These are phyloP conservation scores for Phaseolus coccineus DNA, from an alignment of 331 rosid species.

Conservation along the genomic window DNA sequence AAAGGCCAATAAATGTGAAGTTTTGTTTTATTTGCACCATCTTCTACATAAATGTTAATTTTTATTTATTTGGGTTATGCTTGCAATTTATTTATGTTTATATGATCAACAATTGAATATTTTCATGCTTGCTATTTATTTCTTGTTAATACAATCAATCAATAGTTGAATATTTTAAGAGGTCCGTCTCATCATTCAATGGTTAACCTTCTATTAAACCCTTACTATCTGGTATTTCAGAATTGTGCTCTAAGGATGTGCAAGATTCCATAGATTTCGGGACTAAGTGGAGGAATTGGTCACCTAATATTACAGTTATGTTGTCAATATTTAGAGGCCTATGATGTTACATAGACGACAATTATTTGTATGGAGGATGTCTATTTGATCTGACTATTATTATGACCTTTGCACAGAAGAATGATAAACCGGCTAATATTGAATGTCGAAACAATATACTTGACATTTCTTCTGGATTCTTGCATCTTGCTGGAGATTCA, in stretches of 20 bases:
- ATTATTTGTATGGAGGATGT: slow-evolving; percentile 33
- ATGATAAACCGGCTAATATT: slow-evolving; percentile 46
- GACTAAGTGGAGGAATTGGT: slow-evolving; percentile 77
- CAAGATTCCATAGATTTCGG: slow-evolving; percentile 58
- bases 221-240: slow-evolving; percentile 54
- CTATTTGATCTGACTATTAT: slow-evolving; percentile 41
- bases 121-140: slow-evolving; percentile 9
- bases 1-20: neutral
- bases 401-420: slow-evolving; percentile 61
- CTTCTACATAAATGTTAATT: slow-evolving; percentile 11
- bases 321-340: slow-evolving; percentile 37
- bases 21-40: slow-evolving; percentile 26
- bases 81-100: slow-evolving; percentile 26
- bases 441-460: slow-evolving; percentile 64
- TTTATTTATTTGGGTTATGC: slow-evolving; percentile 35
- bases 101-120: slow-evolving; percentile 28
- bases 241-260: slow-evolving; percentile 51
- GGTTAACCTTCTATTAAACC: slow-evolving; percentile 34
- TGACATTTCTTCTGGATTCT: slow-evolving; percentile 81
- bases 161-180: slow-evolving; percentile 17
- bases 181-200: neutral
- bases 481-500: slow-evolving; percentile 86
- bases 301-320: slow-evolving; percentile 65
- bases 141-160: slow-evolving; percentile 11
- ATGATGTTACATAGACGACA: slow-evolving; percentile 22